Evolutionary conservation across 1,139 yeast species (phyloP).

Genomic region (Citeromyces hawaiiensis): DNA sequence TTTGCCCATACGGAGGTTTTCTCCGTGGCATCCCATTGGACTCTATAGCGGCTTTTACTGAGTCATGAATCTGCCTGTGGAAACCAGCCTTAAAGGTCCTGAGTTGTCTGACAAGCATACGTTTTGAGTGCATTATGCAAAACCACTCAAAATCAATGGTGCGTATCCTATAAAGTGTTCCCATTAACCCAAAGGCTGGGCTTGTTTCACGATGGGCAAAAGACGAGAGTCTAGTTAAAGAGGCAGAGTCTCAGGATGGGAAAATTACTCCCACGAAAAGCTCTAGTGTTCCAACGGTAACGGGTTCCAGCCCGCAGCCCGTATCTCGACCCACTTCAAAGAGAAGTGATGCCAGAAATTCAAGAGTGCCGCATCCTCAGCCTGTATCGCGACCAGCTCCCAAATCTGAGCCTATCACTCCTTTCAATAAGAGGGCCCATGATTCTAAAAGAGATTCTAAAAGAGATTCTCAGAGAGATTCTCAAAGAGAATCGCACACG

Average conservation of each 20-base stretch:
- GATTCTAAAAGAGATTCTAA: no score
- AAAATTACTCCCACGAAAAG: not conserved
- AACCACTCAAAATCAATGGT: not conserved
- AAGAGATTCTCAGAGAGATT: not conserved
- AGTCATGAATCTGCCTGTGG: not conserved
- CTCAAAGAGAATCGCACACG: no score
- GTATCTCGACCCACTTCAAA: not conserved
- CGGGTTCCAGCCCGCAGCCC: not conserved
- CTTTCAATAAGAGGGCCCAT: no score
- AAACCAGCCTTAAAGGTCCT: not conserved
- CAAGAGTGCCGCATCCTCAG: not conserved
- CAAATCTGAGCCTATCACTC: not conserved
- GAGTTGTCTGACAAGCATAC: not conserved
- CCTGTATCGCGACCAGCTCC: not conserved
- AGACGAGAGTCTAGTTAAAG: conserved; percentile 10
- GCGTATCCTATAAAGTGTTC: not conserved
- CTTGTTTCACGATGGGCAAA: conserved; percentile 17
- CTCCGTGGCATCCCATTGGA: not conserved
- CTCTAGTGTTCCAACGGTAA: not conserved
- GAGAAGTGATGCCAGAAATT: not conserved
- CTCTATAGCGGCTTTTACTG: not conserved
- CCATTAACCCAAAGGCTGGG: conserved; percentile 3
- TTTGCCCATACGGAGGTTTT: not conserved
- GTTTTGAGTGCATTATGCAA: not conserved
- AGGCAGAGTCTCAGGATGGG: conserved; percentile 11